Base-by-base conservation (phyloP, 2,329 filamentous ascomycete genomes). In the Mollisia scopiformis region DNA sequence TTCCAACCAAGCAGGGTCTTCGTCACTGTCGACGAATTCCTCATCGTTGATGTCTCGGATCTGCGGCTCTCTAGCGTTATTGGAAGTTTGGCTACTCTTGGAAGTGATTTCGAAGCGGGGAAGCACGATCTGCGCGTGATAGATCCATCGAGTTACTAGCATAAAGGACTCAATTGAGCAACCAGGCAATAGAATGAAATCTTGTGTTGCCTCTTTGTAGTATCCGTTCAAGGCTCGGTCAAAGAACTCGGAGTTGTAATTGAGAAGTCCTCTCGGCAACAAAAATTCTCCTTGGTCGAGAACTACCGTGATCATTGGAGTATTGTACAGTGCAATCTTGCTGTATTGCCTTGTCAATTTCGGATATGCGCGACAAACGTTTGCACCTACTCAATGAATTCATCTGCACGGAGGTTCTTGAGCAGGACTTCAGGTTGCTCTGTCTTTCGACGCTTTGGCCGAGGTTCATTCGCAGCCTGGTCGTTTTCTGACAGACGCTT, bases 51-150 rank as follows among this genome's bases (percentile, higher is more conserved):
- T 6, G 30, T 33, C 30, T 13, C 30, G 30, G 30, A 27, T 30
- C 23, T 10, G 25, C n/a, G n/a, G 39, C 47, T 2, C 49, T 21
- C 11, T 57, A n/a, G n/a, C n/a, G n/a, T n/a, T n/a, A n/a, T n/a
- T n/a, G n/a, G n/a, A n/a, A n/a, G n/a, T n/a, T n/a, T n/a, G n/a
- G n/a, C n/a, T n/a, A n/a, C 35, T 7, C 21, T 50, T 30, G 21
- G 14, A 14, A n/a, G n/a, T n/a, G n/a, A 28, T 4, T 6, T 75
- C 80, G 66, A 27, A n/a, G 31, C 51, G 30, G 14, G 53, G 51
- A n/a, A 62, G 16, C 1, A 52, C 50, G 35, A 61, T 43, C n/a
- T 35, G 51, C 39, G 46, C 50, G 6, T 53, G 53, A n/a, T 59
- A 63, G 21, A 68, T 57, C 53, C 58, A 67, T 52, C 62, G 58